phyloP scores from a whole-genome alignment of 768 basidiomycete species.

The Lactifluus piperatus region DNA sequence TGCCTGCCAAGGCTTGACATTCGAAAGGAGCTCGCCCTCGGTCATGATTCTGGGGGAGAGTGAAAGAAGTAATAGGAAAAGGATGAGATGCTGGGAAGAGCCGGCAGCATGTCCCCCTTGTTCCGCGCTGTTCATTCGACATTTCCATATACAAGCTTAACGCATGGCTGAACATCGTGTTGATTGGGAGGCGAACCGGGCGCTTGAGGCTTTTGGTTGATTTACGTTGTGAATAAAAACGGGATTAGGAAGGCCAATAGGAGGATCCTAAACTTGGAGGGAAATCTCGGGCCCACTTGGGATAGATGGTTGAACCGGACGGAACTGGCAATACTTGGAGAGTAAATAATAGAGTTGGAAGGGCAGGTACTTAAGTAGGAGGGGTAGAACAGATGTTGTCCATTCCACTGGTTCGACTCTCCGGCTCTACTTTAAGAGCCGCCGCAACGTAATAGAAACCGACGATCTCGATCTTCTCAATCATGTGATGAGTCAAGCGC shows the following conservation, averaged over 20 bases:
- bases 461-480: neutral
- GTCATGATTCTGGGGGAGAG: neutral
- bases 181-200: neutral
- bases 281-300: neutral
- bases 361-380: neutral
- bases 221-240: slow-evolving; percentile 1
- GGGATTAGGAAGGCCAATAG: neutral
- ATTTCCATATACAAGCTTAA: neutral
- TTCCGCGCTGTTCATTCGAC: neutral
- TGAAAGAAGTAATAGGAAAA: neutral
- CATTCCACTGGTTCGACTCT: too few species aligned
- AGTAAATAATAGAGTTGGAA: neutral
- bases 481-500: neutral
- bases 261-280: neutral
- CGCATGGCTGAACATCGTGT: neutral
- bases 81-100: neutral
- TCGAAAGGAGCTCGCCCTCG: neutral
- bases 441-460: too few species aligned
- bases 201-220: neutral
- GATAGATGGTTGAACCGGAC: neutral
- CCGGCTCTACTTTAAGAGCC: too few species aligned
- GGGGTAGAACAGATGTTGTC: too few species aligned
- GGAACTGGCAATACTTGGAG: neutral
- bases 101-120: neutral
- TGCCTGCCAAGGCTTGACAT: neutral